Evolutionary conservation across 306 rosid genomes (phyloP).

Genomic region (Abrus pulchellus): DNA sequence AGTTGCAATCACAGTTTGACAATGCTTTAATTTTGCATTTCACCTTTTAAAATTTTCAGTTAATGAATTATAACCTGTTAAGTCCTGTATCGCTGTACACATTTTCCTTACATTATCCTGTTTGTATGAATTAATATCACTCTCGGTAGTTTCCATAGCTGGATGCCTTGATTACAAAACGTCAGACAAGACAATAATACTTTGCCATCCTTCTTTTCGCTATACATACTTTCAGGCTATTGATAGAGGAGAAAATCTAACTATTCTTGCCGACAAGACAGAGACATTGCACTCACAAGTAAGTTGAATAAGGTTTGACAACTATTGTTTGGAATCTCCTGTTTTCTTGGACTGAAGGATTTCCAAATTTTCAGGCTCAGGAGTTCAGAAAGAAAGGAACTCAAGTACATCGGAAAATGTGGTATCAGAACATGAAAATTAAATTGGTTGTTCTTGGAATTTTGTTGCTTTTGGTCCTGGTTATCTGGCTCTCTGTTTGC

Average conservation of each 20-base stretch:
- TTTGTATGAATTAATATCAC: constrained; percentile 12
- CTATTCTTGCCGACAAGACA: constrained; percentile 77
- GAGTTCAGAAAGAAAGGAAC: constrained; percentile 75
- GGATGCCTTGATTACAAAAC: constrained; percentile 16
- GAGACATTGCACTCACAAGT: constrained; percentile 85
- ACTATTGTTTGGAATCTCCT: constrained; percentile 9
- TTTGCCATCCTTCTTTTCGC: constrained; percentile 29
- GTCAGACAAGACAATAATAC: constrained; percentile 3
- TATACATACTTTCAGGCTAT: constrained; percentile 61
- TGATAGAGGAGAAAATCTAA: constrained; percentile 88
- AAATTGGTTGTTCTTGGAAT: constrained; percentile 85
- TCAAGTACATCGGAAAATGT: constrained; percentile 82
- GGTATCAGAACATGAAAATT: constrained; percentile 98
- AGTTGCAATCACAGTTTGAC: constrained; percentile 16
- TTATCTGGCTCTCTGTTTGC: constrained; percentile 92
- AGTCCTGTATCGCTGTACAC: constrained; percentile 8
- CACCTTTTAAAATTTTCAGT: background rate
- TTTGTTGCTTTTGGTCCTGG: constrained; percentile 69
- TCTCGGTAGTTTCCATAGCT: constrained; percentile 24
- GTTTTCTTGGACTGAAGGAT: constrained; percentile 43
- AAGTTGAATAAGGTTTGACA: constrained; percentile 41
- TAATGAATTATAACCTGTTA: constrained; percentile 1
- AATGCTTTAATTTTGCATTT: background rate
- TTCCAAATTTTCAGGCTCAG: constrained; percentile 72
- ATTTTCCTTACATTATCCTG: constrained; percentile 1